Conservation (phyloP, 1,284 basidiomycete species). For the Tremellales sp. region DNA sequence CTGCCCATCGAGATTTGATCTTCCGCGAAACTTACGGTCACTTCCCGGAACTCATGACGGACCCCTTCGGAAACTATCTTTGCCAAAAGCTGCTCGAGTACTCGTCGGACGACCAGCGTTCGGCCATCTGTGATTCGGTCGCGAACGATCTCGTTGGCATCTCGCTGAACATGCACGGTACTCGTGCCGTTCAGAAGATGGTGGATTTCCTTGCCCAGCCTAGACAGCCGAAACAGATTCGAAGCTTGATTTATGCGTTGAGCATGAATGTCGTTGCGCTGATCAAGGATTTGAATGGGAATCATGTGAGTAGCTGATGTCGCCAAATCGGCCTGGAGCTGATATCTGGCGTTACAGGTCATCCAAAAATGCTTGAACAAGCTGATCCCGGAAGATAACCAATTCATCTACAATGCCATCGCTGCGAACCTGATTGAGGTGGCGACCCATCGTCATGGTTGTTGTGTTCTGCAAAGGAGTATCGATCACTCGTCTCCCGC, state of each 20-base stretch:
- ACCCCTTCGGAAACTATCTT: constrained; percentile 99
- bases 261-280: constrained; percentile 97
- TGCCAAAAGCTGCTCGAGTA: constrained; percentile 98
- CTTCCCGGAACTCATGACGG: constrained; percentile 98
- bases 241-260: constrained; percentile 93
- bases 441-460: constrained; percentile 97
- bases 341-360: constrained; percentile 21
- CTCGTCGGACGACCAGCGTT: constrained; percentile 96
- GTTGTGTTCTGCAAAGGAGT: constrained; percentile 96
- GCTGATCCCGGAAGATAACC: constrained; percentile 94
- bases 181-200: constrained; percentile 99
- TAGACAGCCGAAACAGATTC: constrained; percentile 82
- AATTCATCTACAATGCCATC: constrained; percentile 99
- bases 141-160: constrained; percentile 96
- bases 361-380: constrained; percentile 99
- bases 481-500: constrained; percentile 88
- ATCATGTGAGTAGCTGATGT: constrained; percentile 64
- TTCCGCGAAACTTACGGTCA: constrained; percentile 97
- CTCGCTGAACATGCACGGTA: constrained; percentile 99
- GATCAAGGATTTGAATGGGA: constrained; percentile 99
- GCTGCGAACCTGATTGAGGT: constrained; percentile 99
- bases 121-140: constrained; percentile 95
- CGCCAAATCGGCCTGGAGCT: too few relatives aligned
- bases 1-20: constrained; percentile 97
- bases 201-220: constrained; percentile 98